Conservation (phyloP, 257 asterid genomes). For the Forsythia viridissima region DNA sequence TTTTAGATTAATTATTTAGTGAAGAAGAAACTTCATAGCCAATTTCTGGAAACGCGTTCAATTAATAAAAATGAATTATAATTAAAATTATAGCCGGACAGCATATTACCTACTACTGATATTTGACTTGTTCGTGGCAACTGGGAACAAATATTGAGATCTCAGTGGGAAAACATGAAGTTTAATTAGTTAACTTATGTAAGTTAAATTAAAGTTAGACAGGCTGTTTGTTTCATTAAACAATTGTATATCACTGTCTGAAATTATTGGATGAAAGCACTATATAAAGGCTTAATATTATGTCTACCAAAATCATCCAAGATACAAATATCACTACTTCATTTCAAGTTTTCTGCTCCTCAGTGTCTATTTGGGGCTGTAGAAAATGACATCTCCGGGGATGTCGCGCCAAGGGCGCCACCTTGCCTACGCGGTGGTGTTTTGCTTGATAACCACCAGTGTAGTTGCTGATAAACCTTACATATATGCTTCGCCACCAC, state of each 20-base stretch:
- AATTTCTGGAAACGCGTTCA: not conserved
- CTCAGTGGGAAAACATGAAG: not conserved
- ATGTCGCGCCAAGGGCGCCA: slow-evolving; percentile 22
- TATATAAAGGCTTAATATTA: slow-evolving; percentile 12
- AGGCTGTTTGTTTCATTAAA: slow-evolving; percentile 12
- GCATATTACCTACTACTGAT: too few species aligned
- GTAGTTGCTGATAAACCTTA: not conserved
- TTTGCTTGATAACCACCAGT: slow-evolving; percentile 10
- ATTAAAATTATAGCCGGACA: not conserved
- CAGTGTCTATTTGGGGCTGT: not conserved
- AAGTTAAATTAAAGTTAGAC: not conserved
- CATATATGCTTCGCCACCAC: not conserved
- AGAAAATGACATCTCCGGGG: slow-evolving; percentile 9
- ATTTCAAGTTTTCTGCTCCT: not conserved
- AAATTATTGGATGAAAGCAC: slow-evolving; percentile 8
- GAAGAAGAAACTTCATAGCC: not conserved
- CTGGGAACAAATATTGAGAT: not conserved
- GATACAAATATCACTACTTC: not conserved
- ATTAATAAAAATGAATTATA: not conserved
- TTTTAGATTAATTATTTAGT: too few species aligned
- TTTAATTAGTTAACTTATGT: not conserved
- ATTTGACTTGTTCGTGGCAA: not conserved
- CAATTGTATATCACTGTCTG: not conserved
- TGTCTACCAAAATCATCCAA: not conserved
- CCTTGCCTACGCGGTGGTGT: slow-evolving; percentile 14